Evolutionary conservation across 129 eudicot species (phyloP).

Genomic region (carrot (Daucus carota)): DH1_v3.0 NC_030385.2:29337501-29338000

Average conservation of each 20-base stretch:
- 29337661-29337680: conserved; percentile 30
- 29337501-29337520: conserved; percentile 44
- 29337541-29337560: conserved; percentile 33
- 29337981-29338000: conserved; percentile 54
- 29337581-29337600: conserved; percentile 37
- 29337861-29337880: conserved; percentile 36
- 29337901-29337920: conserved; percentile 28
- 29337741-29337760: conserved; percentile 48
- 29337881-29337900: conserved; percentile 34
- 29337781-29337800: conserved; percentile 35
- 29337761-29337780: conserved; percentile 39
- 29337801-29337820: conserved; percentile 24
- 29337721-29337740: conserved; percentile 32
- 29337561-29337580: conserved; percentile 29
- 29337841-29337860: conserved; percentile 39
- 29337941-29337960: conserved; percentile 51
- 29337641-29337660: conserved; percentile 44
- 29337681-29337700: conserved; percentile 30
- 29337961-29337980: conserved; percentile 49
- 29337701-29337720: conserved; percentile 25
- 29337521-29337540: conserved; percentile 53
- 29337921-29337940: conserved; percentile 36
- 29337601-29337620: conserved; percentile 27
- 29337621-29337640: conserved; percentile 32
- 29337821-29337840: conserved; percentile 55